Evolutionary conservation across 768 basidiomycete genomes (phyloP).

Genomic region (Amanita molliuscula): DNA sequence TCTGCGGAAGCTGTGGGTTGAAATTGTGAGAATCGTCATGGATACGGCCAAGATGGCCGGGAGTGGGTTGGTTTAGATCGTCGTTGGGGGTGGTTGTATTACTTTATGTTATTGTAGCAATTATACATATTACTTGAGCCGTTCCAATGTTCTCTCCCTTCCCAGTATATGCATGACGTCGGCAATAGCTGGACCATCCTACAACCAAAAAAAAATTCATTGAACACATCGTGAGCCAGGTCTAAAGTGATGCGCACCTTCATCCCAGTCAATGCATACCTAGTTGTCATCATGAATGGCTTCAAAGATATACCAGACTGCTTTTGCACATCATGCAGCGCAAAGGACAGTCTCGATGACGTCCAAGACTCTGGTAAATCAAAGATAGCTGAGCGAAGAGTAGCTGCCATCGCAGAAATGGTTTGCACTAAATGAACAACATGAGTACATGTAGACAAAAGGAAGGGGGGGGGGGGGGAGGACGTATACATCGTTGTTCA

Average conservation of each 20-base stretch:
- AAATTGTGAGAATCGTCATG: conserved; percentile 37
- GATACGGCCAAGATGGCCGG: conserved; percentile 75
- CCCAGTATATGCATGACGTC: conserved; percentile 36
- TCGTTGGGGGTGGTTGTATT: no score
- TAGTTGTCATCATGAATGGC: conserved; percentile 58
- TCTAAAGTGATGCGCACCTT: conserved; percentile 43
- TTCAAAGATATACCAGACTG: conserved; percentile 31
- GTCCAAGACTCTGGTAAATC: conserved; percentile 11
- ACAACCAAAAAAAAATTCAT: neutral
- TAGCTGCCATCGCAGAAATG: conserved; percentile 20
- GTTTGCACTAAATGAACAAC: conserved; percentile 21
- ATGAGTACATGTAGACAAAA: conserved; percentile 15
- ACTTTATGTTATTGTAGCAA: no score
- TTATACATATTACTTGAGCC: conserved; percentile 16
- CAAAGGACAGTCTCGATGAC: conserved; percentile 10
- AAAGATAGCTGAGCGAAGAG: conserved; percentile 26
- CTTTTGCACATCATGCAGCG: conserved; percentile 36
- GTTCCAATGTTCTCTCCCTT: conserved; percentile 26
- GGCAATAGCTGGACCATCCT: conserved; percentile 41
- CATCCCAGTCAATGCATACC: conserved; percentile 74
- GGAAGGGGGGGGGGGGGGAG: neutral
- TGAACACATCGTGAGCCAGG: neutral
- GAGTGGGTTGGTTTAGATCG: conserved; percentile 48
- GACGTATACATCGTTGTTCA: conserved; percentile 34
- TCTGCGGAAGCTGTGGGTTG: conserved; percentile 36